Percentiles rank a stretch among this genome's conserved stretches.
phyloP scores from a whole-genome alignment of 768 basidiomycete genomes.

The Rhizopogon rudus region DNA sequence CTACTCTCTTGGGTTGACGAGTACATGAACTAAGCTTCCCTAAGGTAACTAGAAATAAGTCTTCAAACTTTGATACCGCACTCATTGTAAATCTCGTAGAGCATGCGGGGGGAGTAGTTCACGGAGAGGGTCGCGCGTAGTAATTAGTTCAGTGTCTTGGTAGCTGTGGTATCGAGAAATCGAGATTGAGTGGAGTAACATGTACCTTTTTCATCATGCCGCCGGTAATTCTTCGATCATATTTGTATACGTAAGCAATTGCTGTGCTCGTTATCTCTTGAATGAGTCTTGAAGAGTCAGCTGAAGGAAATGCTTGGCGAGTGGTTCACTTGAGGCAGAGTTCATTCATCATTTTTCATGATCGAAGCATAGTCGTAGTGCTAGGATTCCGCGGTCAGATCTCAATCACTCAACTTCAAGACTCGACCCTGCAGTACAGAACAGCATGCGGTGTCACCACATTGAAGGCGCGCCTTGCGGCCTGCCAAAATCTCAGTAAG shows the following conservation, averaged over 20 bases:
- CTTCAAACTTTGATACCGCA: not conserved
- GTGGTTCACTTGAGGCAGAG: not conserved
- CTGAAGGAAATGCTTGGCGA: not conserved
- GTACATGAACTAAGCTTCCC: not conserved
- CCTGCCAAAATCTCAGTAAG: not conserved
- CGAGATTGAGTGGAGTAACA: not conserved
- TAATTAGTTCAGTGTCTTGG: not conserved
- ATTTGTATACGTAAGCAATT: not conserved
- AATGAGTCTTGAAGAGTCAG: no score
- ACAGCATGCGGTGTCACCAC: not conserved
- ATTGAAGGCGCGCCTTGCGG: not conserved
- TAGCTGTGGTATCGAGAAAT: not conserved
- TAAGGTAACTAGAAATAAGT: not conserved
- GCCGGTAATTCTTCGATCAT: not conserved
- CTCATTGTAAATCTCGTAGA: not conserved
- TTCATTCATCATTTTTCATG: not conserved
- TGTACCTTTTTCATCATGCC: not conserved
- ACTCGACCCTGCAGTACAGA: not conserved
- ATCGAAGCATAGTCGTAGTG: not conserved
- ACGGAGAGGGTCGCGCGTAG: not conserved
- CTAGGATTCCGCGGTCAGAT: not conserved
- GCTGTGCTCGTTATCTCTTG: not conserved
- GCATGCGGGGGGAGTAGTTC: not conserved
- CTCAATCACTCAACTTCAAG: not conserved
- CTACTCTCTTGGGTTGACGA: not conserved